Percentiles rank a stretch among this genome's conserved stretches.
phyloP scores from a whole-genome alignment of 495 filamentous ascomycete genomes.

The Usnea hakonensis region DNA sequence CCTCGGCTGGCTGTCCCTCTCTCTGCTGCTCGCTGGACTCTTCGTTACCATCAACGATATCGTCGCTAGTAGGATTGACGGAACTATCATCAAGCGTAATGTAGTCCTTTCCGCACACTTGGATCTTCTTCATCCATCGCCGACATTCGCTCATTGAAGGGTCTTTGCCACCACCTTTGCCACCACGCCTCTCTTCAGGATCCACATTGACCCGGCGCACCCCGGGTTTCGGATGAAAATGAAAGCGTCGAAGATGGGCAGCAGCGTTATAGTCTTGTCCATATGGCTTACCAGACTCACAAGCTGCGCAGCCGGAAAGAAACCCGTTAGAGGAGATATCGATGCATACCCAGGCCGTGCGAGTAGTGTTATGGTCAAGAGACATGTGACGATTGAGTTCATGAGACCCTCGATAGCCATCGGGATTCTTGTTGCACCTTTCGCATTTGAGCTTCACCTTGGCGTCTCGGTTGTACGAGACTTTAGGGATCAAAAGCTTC shows the following conservation, averaged over 20 bases:
- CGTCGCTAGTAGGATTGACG: not conserved
- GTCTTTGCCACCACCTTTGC: constrained; percentile 75
- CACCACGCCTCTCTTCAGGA: constrained; percentile 59
- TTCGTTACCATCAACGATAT: not conserved
- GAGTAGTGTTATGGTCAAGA: constrained; percentile 62
- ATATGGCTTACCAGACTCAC: constrained; percentile 68
- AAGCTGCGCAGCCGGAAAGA: constrained; percentile 83
- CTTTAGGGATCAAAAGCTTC: constrained; percentile 58
- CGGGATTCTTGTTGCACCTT: constrained; percentile 66
- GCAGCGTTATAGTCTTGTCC: constrained; percentile 94
- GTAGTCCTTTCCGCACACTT: constrained; percentile 25
- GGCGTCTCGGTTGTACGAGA: constrained; percentile 64
- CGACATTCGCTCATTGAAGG: constrained; percentile 76
- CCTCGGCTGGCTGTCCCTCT: not conserved
- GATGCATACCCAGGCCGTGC: constrained; percentile 73
- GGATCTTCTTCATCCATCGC: constrained; percentile 72
- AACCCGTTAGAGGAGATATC: constrained; percentile 54
- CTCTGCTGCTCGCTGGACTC: not conserved
- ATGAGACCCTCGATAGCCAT: constrained; percentile 89
- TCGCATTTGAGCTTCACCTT: constrained; percentile 70
- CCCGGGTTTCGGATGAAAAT: constrained; percentile 63
- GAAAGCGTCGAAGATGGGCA: constrained; percentile 80
- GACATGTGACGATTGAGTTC: constrained; percentile 83
- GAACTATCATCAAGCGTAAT: not conserved
- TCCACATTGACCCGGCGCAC: constrained; percentile 47